Evolutionary conservation across 139 green algal genomes (phyloP).

Genomic region (Trebouxia sp.): DNA sequence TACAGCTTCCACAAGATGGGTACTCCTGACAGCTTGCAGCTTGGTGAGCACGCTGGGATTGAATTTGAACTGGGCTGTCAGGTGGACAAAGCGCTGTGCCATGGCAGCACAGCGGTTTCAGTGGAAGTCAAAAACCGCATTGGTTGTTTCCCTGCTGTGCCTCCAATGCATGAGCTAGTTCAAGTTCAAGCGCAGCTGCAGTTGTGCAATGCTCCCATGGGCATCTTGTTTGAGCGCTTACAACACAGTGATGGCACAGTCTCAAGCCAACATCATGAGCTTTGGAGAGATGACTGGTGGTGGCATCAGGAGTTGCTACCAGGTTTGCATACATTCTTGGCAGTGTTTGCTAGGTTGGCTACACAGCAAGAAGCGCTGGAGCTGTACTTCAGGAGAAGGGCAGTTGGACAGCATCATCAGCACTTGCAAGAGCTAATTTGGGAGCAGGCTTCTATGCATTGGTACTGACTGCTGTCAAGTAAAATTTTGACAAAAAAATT

Average conservation of each 20-base stretch:
- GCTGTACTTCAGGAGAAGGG: background rate
- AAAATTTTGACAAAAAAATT: no score
- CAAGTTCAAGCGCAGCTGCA: conserved; percentile 7
- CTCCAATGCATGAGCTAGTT: background rate
- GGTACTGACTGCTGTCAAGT: no score
- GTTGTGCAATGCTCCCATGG: background rate
- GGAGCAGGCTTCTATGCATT: no score
- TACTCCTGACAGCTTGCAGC: background rate
- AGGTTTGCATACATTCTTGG: background rate
- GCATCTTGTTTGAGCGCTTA: background rate
- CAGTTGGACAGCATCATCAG: background rate
- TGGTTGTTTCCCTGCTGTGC: background rate
- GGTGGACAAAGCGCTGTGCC: background rate
- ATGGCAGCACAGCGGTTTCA: background rate
- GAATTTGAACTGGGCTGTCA: background rate
- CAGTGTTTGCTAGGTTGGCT: background rate
- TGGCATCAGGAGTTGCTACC: background rate
- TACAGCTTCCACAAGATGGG: conserved; percentile 18
- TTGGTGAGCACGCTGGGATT: background rate
- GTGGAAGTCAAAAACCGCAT: background rate
- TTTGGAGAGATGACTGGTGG: background rate
- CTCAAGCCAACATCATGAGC: background rate
- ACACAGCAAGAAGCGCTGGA: background rate
- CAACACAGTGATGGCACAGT: background rate
- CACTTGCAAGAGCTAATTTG: background rate